A percentile compares a stretch with the other conserved stretches of the same genome.
These are phyloP conservation scores for Stephania japonica DNA, from an alignment of 164 flowering plant genomes.

Conservation along the genomic window DNA sequence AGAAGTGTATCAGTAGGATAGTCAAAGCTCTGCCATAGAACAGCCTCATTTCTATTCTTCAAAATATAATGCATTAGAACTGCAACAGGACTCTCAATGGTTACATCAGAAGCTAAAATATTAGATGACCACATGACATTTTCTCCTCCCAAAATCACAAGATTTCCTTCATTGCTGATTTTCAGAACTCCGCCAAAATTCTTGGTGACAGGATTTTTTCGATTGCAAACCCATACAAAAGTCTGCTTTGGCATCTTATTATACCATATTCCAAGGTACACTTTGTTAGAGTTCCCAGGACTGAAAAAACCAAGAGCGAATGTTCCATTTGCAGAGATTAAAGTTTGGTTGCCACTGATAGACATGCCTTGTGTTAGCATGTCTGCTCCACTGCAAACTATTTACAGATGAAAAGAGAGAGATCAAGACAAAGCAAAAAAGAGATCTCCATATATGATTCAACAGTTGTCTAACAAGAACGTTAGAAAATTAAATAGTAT, in stretches of 20 bases:
- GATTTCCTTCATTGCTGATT: background rate
- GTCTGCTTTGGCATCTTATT: background rate
- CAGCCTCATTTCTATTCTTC: background rate
- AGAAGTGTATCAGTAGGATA: background rate
- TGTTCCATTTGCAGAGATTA: background rate
- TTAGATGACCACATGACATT: background rate
- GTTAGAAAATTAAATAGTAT: too few relatives aligned
- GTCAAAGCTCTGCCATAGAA: background rate
- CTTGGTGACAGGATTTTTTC: background rate
- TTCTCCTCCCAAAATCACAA: background rate
- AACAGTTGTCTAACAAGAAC: background rate
- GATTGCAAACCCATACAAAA: background rate
- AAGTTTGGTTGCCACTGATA: background rate
- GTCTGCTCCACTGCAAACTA: background rate
- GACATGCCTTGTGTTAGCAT: background rate
- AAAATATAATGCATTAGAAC: background rate
- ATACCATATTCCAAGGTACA: constrained; percentile 12
- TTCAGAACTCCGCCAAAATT: background rate
- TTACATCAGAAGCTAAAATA: background rate
- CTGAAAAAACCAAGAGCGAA: constrained; percentile 14
- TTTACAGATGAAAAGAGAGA: background rate
- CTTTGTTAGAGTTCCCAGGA: background rate
- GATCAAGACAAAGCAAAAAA: background rate
- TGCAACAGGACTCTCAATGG: background rate
- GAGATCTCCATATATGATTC: background rate